These are phyloP conservation scores for Pseudogymnoascus sp. DNA, from an alignment of 2,329 filamentous ascomycete genomes.

Conservation along the genomic window DNA sequence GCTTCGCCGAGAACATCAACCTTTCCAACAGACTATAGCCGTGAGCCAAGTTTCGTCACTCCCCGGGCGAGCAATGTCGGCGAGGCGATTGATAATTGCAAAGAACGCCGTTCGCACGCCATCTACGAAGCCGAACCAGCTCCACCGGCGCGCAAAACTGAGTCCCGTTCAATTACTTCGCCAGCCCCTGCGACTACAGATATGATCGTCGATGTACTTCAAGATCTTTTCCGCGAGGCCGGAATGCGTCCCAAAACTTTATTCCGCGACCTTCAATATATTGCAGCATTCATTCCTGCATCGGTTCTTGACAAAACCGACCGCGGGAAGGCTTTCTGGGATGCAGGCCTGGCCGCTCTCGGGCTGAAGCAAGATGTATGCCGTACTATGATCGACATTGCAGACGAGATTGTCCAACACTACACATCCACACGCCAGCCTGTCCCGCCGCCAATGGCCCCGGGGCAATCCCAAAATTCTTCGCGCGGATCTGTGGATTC, in stretches of 20 bases:
- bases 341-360: conserved; percentile 81
- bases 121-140: conserved; percentile 45
- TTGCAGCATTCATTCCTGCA: conserved; percentile 56
- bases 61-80: conserved; percentile 46
- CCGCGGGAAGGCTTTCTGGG: conserved; percentile 67
- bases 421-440: conserved; percentile 56
- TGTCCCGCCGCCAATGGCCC: neutral
- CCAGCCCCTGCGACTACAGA: conserved; percentile 31
- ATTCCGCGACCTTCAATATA: conserved; percentile 73
- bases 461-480: neutral
- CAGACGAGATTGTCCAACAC: conserved; percentile 58
- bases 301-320: conserved; percentile 54
- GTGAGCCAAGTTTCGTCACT: conserved; percentile 11
- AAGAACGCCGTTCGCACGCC: conserved; percentile 56
- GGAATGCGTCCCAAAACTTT: conserved; percentile 69
- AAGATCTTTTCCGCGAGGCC: conserved; percentile 58
- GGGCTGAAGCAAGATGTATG: conserved; percentile 83
- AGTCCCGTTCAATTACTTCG: conserved; percentile 26
- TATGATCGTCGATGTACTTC: conserved; percentile 56
- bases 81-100: conserved; percentile 61
- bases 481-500: neutral
- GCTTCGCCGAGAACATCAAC: neutral
- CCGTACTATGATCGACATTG: conserved; percentile 58
- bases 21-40: conserved; percentile 6
- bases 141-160: conserved; percentile 49